Conservation (phyloP, 192 early-diverging fungal species). For the Backusella macrospora region DNA sequence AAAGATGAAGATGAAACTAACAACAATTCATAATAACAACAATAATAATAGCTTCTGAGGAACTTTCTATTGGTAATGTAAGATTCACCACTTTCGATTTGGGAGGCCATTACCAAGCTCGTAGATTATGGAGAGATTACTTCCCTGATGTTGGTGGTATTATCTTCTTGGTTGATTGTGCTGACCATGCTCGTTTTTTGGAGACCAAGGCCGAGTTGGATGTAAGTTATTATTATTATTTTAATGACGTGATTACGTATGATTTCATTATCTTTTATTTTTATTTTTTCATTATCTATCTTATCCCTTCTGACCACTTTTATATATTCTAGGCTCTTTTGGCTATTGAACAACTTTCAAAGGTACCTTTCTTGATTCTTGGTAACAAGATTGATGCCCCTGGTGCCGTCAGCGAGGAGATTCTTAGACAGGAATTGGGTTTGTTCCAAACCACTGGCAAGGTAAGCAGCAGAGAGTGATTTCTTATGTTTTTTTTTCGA, state of each 20-base stretch:
- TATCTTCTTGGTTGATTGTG: constrained; percentile 96
- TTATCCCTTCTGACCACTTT: neutral
- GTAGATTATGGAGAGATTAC: constrained; percentile 98
- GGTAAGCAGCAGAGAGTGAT: constrained; percentile 36
- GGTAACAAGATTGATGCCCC: constrained; percentile 99
- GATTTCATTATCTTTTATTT: neutral
- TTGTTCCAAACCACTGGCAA: constrained; percentile 98
- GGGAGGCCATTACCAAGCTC: constrained; percentile 95
- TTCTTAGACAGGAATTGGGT: constrained; percentile 83
- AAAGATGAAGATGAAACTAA: neutral
- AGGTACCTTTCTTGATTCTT: constrained; percentile 92
- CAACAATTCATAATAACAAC: neutral
- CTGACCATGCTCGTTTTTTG: constrained; percentile 79
- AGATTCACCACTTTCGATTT: constrained; percentile 98
- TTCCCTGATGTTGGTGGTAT: constrained; percentile 98
- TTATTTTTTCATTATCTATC: constrained; percentile 9
- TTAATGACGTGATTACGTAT: too few relatives aligned
- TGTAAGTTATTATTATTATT: constrained; percentile 48
- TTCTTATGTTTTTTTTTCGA: neutral
- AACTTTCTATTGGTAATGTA: constrained; percentile 95
- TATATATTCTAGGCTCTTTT: constrained; percentile 70
- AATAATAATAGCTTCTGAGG: constrained; percentile 78
- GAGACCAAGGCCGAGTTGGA: constrained; percentile 96
- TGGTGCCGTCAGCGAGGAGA: constrained; percentile 93
- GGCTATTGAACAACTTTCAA: constrained; percentile 90